These are phyloP conservation scores for Cronartium quercuum DNA, from an alignment of 1,284 basidiomycete genomes.

Conservation along the genomic window DNA sequence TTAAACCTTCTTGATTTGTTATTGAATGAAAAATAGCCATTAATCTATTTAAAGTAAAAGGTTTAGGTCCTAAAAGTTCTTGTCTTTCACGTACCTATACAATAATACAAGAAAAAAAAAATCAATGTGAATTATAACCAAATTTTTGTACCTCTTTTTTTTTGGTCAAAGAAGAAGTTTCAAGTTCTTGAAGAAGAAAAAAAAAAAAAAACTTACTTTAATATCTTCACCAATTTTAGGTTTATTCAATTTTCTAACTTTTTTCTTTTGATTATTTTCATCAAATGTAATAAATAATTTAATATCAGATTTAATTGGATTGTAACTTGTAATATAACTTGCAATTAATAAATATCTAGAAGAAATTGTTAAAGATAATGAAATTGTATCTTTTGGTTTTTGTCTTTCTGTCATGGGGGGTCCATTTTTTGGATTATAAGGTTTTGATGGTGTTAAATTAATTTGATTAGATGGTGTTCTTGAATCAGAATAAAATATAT, in stretches of 20 bases:
- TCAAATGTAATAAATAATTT: slow-evolving; percentile 26
- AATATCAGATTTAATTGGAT: slow-evolving; percentile 22
- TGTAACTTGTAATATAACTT: slow-evolving; percentile 20
- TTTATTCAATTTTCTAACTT: slow-evolving; percentile 2
- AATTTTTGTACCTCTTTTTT: too few relatives aligned
- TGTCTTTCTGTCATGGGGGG: slow-evolving; percentile 15
- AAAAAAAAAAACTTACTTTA: not conserved
- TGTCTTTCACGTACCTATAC: slow-evolving; percentile 41
- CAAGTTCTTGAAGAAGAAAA: not conserved
- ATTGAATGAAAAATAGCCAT: slow-evolving; percentile 48
- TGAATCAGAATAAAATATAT: slow-evolving; percentile 13
- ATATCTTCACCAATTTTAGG: slow-evolving; percentile 22
- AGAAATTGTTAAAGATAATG: slow-evolving; percentile 11
- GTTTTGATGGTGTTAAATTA: not conserved
- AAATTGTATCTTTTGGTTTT: slow-evolving; percentile 19
- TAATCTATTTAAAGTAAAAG: slow-evolving; percentile 47
- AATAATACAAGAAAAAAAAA: not conserved
- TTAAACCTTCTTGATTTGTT: slow-evolving; percentile 44
- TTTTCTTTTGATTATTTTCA: not conserved
- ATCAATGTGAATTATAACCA: not conserved
- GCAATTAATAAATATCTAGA: slow-evolving; percentile 16
- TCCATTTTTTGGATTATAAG: not conserved
- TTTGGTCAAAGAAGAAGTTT: not conserved
- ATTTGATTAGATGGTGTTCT: not conserved
- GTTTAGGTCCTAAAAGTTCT: slow-evolving; percentile 47